Conservation (phyloP, 805 yeast species). For the Sungouiozyma ichnusensis region DNA sequence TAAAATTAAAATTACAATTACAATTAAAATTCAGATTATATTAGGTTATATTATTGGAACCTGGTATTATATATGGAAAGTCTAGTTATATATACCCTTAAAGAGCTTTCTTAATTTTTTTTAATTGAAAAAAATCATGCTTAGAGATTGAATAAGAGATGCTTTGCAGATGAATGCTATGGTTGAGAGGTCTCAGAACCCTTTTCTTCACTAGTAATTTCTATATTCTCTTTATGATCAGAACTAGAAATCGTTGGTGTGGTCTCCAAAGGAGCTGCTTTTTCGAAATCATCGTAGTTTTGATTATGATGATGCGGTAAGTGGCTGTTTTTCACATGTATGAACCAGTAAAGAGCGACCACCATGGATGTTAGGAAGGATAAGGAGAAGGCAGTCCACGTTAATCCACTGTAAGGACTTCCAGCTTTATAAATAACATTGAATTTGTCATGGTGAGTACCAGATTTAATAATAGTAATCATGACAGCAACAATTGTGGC, state of each 20-base stretch:
- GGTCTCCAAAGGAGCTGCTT: background rate
- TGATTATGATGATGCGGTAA: background rate
- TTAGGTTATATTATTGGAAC: no score
- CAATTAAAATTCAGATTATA: background rate
- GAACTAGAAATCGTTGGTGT: background rate
- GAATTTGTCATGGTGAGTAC: constrained; percentile 24
- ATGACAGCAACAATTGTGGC: constrained; percentile 23
- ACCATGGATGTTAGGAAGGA: constrained; percentile 14
- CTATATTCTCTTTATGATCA: background rate
- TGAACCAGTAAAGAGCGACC: constrained; percentile 5
- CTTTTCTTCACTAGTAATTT: background rate
- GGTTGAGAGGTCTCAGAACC: background rate
- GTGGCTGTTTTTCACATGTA: background rate
- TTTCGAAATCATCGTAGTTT: background rate
- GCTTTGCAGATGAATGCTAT: no score
- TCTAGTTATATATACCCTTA: no score
- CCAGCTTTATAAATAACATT: constrained; percentile 20
- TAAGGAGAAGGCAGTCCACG: constrained; percentile 25
- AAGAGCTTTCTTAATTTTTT: no score
- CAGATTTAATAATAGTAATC: constrained; percentile 23
- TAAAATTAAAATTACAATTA: no score
- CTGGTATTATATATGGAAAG: no score
- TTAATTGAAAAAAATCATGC: no score
- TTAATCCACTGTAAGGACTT: constrained; percentile 19
- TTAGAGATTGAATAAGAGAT: no score